phyloP scores from a whole-genome alignment of 1,284 basidiomycete species.

The Ustilago vetiveriae region DNA sequence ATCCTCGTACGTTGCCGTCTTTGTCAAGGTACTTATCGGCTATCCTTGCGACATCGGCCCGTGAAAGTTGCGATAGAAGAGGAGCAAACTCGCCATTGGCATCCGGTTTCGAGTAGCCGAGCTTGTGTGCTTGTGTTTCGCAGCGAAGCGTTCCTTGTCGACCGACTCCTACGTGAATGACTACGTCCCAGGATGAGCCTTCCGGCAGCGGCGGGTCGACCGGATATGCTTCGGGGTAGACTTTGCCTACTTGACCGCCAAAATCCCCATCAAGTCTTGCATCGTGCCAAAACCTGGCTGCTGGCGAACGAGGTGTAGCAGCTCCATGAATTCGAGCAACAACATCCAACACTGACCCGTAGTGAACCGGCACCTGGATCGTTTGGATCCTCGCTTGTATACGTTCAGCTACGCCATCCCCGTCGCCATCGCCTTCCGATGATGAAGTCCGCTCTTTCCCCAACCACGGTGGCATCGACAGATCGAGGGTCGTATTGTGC shows the following conservation, averaged over 20 bases:
- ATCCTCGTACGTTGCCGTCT: conserved; percentile 21
- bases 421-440: neutral
- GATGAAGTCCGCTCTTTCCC: neutral
- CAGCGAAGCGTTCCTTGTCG: conserved; percentile 21
- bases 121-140: conserved; percentile 46
- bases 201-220: conserved; percentile 3
- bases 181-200: conserved; percentile 17
- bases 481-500: conserved; percentile 24
- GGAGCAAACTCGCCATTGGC: conserved; percentile 14
- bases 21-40: conserved; percentile 7
- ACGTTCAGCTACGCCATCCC: neutral
- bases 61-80: neutral
- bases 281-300: conserved; percentile 38
- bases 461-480: neutral
- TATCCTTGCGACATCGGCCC: neutral
- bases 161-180: conserved; percentile 48
- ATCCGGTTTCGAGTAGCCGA: conserved; percentile 31
- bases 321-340: conserved; percentile 33
- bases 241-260: conserved; percentile 2
- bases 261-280: conserved; percentile 5
- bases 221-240: conserved; percentile 29
- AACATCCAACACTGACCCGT: conserved; percentile 34
- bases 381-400: conserved; percentile 43
- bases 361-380: conserved; percentile 43
- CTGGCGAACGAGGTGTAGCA: neutral